Evolutionary conservation across 192 early-diverging fungal species (phyloP).

Genomic region (Entomortierella lignicola): DNA sequence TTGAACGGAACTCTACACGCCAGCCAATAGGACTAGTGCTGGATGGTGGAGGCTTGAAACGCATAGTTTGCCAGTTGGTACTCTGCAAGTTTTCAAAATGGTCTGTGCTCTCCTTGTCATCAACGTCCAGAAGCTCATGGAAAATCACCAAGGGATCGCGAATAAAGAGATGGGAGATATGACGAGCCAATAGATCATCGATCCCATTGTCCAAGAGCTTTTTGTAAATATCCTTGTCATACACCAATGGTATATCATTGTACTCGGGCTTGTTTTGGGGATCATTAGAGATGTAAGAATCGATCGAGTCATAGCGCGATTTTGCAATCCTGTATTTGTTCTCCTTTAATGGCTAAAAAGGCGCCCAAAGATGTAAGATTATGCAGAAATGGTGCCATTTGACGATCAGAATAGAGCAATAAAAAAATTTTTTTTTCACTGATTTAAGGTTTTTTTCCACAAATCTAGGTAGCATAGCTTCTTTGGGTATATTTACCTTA

Average conservation of each 20-base stretch:
- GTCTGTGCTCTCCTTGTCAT: constrained; percentile 87
- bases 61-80: constrained; percentile 99
- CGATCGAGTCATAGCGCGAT: constrained; percentile 96
- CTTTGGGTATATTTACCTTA: constrained; percentile 55
- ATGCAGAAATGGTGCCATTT: constrained; percentile 54
- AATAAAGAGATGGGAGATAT: constrained; percentile 97
- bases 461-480: not conserved
- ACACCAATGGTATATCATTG: constrained; percentile 90
- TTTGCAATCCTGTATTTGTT: constrained; percentile 89
- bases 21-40: constrained; percentile 93
- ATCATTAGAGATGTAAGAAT: constrained; percentile 84
- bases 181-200: constrained; percentile 89
- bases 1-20: constrained; percentile 97
- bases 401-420: constrained; percentile 13
- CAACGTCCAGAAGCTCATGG: constrained; percentile 87
- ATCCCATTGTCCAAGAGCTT: constrained; percentile 80
- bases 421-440: constrained; percentile 8
- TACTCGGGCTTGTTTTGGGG: constrained; percentile 85
- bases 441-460: not conserved
- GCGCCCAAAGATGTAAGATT: constrained; percentile 20
- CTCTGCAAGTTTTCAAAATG: constrained; percentile 99
- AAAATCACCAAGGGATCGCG: constrained; percentile 98
- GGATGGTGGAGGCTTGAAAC: constrained; percentile 96
- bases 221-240: constrained; percentile 83
- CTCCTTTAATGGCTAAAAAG: constrained; percentile 71